Evolutionary conservation across 805 yeast species (phyloP).

Genomic region (Saccharomycopsis amapae): DNA sequence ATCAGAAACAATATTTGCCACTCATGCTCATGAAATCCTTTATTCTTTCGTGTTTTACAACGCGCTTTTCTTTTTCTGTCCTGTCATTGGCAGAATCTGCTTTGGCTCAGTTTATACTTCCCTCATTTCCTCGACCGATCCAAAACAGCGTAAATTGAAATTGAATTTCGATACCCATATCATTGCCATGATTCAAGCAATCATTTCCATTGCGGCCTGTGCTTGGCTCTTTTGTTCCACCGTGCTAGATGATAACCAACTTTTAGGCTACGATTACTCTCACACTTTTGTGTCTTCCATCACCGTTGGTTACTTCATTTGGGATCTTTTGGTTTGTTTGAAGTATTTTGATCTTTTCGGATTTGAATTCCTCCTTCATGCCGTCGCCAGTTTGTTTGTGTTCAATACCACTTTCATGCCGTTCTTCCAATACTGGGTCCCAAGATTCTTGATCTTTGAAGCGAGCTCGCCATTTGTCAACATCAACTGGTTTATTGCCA

Average conservation of each 20-base stretch:
- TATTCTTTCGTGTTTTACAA: slow-evolving; percentile 56
- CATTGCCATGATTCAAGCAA: slow-evolving; percentile 79
- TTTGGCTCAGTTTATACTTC: slow-evolving; percentile 51
- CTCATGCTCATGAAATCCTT: slow-evolving; percentile 72
- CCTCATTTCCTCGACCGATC: slow-evolving; percentile 27
- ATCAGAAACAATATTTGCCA: slow-evolving; percentile 31
- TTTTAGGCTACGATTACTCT: slow-evolving; percentile 68
- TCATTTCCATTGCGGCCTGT: slow-evolving; percentile 52
- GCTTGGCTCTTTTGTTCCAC: slow-evolving; percentile 54
- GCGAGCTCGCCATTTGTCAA: slow-evolving; percentile 93
- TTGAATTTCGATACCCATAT: slow-evolving; percentile 85
- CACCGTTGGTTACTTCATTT: slow-evolving; percentile 79
- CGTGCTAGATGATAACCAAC: slow-evolving; percentile 36
- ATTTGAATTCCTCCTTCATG: slow-evolving; percentile 74
- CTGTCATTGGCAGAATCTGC: slow-evolving; percentile 39
- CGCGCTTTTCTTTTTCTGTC: slow-evolving; percentile 44
- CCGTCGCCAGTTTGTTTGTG: slow-evolving; percentile 70
- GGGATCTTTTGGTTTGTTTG: slow-evolving; percentile 78
- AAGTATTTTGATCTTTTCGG: slow-evolving; percentile 66
- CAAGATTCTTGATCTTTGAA: slow-evolving; percentile 79
- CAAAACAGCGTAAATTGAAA: slow-evolving; percentile 34
- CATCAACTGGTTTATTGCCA: slow-evolving; percentile 82
- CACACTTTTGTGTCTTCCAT: slow-evolving; percentile 66
- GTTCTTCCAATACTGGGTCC: slow-evolving; percentile 72
- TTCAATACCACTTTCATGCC: slow-evolving; percentile 61